phyloP scores from a whole-genome alignment of 768 basidiomycete genomes.

The Tricholomella constricta region DNA sequence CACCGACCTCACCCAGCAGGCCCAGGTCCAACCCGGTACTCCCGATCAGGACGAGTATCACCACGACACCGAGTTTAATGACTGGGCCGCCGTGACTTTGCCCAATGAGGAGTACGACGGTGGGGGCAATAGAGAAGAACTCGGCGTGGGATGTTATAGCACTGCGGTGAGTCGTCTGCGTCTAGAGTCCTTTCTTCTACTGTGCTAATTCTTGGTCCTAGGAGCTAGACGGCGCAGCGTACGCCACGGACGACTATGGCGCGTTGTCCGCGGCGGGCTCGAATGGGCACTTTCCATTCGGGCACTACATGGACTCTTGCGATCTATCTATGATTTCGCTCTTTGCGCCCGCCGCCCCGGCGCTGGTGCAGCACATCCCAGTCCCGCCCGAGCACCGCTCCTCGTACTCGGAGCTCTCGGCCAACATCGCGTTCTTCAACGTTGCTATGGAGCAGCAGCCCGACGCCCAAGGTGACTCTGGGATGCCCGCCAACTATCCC shows the following conservation, averaged over 20 bases:
- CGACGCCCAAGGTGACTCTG: not conserved
- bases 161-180: not conserved
- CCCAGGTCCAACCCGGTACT: too few relatives aligned
- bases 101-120: not conserved
- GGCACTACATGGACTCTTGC: too few relatives aligned
- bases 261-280: too few relatives aligned
- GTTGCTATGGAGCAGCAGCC: not conserved
- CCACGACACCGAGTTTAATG: not conserved
- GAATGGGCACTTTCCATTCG: too few relatives aligned
- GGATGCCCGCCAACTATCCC: not conserved
- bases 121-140: not conserved
- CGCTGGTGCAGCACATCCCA: not conserved
- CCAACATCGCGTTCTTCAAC: constrained; percentile 20
- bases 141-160: not conserved
- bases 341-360: too few relatives aligned
- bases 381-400: constrained; percentile 16
- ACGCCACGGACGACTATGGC: too few relatives aligned
- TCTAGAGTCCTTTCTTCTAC: not conserved
- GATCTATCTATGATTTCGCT: too few relatives aligned
- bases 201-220: too few relatives aligned
- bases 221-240: too few relatives aligned
- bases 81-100: not conserved
- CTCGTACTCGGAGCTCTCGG: constrained; percentile 26
- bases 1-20: too few relatives aligned
- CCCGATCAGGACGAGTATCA: too few relatives aligned